Evolutionary conservation across 257 asterid species (phyloP).

Genomic region (Solanum bulbocastanum): DNA sequence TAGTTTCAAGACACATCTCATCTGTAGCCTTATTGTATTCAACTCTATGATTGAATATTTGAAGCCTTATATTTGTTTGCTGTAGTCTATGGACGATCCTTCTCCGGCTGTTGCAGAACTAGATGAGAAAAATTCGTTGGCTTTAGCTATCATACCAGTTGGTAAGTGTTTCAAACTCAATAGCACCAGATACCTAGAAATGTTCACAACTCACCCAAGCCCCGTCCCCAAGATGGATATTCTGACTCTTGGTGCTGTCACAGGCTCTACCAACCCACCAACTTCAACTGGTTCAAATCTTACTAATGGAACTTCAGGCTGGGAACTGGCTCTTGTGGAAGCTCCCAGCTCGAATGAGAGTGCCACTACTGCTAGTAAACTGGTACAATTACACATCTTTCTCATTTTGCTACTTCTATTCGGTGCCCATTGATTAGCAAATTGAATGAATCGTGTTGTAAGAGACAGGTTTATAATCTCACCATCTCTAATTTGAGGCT

Average conservation of each 20-base stretch:
- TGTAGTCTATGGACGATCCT: slow-evolving; percentile 64
- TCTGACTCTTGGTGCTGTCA: slow-evolving; percentile 2
- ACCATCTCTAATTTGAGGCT: not conserved
- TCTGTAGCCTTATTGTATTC: not conserved
- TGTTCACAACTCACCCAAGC: not conserved
- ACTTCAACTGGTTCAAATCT: slow-evolving; percentile 34
- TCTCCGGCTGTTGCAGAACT: slow-evolving; percentile 67
- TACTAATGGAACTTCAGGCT: slow-evolving; percentile 62
- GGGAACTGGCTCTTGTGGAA: slow-evolving; percentile 91
- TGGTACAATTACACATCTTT: slow-evolving; percentile 34
- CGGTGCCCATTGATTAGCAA: not conserved
- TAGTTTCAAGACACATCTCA: not conserved
- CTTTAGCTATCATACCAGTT: slow-evolving; percentile 85
- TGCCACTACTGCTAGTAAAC: slow-evolving; percentile 50
- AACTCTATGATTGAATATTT: not conserved
- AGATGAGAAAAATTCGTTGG: slow-evolving; percentile 84
- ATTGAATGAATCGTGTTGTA: not conserved
- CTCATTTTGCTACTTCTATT: not conserved
- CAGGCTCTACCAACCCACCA: slow-evolving; percentile 46
- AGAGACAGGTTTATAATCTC: not conserved
- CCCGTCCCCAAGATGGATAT: not conserved
- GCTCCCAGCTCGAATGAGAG: slow-evolving; percentile 82
- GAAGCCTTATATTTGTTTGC: not conserved
- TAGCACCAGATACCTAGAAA: not conserved
- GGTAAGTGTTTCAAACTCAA: slow-evolving; percentile 30